Percentiles rank a stretch among this genome's conserved stretches.
Conservation (phyloP, 208 protist genomes). For the Trypanosoma lewisi region DNA sequence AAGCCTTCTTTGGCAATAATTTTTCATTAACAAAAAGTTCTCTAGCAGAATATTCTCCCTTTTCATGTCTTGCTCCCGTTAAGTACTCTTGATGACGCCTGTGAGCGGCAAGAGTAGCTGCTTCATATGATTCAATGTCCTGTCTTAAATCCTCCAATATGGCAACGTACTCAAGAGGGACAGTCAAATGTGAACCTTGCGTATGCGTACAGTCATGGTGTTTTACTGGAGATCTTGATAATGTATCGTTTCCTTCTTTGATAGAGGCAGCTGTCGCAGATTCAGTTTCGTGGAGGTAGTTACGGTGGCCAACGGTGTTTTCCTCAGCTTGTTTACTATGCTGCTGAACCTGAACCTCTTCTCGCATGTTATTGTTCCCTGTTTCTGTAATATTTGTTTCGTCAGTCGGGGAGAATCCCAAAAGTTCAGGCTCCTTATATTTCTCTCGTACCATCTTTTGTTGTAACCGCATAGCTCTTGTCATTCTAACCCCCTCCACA, state of each 20-base stretch:
- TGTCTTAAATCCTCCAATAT: constrained; percentile 21
- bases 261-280: neutral
- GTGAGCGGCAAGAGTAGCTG: constrained; percentile 10
- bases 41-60: neutral
- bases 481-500: constrained; percentile 27
- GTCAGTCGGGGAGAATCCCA: neutral
- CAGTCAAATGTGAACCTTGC: neutral
- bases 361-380: neutral
- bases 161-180: constrained; percentile 1
- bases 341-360: neutral
- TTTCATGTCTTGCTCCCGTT: neutral
- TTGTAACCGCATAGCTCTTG: constrained; percentile 25
- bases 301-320: neutral
- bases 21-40: neutral
- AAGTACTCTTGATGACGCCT: constrained; percentile 16
- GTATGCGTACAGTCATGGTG: neutral
- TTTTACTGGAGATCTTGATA: neutral
- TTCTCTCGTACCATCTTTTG: constrained; percentile 24
- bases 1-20: constrained; percentile 15
- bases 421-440: neutral
- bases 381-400: constrained; percentile 4
- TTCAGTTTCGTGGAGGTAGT: neutral
- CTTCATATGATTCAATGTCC: constrained; percentile 25
- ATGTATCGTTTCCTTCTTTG: neutral
- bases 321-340: neutral